phyloP scores from a whole-genome alignment of 192 early-diverging fungal species.

The Podila epigama region DNA sequence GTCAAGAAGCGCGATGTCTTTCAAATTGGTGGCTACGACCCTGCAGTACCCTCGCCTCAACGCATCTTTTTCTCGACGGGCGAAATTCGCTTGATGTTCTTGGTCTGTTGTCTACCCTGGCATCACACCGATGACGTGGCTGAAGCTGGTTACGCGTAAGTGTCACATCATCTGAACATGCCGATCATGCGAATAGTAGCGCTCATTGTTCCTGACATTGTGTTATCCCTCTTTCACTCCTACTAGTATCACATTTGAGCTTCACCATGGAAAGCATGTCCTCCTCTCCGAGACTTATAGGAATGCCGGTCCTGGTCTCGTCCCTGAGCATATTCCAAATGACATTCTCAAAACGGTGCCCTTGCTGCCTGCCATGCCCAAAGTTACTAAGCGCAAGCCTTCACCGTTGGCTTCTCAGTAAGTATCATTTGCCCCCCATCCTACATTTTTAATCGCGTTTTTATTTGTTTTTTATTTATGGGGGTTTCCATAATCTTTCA shows the following conservation, averaged over 20 bases:
- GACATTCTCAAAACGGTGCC: not conserved
- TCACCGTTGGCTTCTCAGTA: slow-evolving; percentile 22
- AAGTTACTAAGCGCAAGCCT: slow-evolving; percentile 22
- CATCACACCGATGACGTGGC: slow-evolving; percentile 14
- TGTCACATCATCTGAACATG: not conserved
- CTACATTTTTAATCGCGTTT: too few species aligned
- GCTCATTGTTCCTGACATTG: not conserved
- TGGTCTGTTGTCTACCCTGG: slow-evolving; percentile 35
- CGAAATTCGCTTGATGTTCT: slow-evolving; percentile 34
- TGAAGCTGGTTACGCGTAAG: slow-evolving; percentile 20
- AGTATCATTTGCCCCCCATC: not conserved
- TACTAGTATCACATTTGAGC: slow-evolving; percentile 26
- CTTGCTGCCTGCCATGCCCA: not conserved
- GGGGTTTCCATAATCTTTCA: too few species aligned
- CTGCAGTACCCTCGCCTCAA: slow-evolving; percentile 28
- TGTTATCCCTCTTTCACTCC: not conserved
- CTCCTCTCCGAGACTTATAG: slow-evolving; percentile 38
- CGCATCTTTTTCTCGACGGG: slow-evolving; percentile 35
- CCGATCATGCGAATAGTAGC: too few species aligned
- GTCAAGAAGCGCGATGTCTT: slow-evolving; percentile 35
- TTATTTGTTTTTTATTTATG: too few species aligned
- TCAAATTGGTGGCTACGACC: slow-evolving; percentile 37
- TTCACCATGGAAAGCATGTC: slow-evolving; percentile 43
- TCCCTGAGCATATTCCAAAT: slow-evolving; percentile 14
- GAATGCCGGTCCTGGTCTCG: slow-evolving; percentile 28